Base-by-base conservation (phyloP, 2,329 filamentous ascomycete genomes). In the Alternaria gaisen region DNA sequence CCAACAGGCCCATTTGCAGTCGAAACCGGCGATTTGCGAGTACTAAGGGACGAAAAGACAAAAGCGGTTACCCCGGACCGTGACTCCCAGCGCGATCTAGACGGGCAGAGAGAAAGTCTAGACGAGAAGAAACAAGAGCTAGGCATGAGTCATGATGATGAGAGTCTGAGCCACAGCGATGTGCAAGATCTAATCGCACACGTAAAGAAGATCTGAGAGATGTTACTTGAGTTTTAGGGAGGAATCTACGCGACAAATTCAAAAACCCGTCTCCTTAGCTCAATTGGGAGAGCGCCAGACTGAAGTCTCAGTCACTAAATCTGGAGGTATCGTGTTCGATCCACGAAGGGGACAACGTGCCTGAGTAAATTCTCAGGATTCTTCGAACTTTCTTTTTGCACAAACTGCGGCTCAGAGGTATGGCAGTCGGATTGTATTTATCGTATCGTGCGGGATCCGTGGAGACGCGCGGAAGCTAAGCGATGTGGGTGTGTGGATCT, bases 251-350 rank as follows among this genome's bases (percentile, higher is more conserved):
- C 14, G 16, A 26, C 0, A 30, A 20, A 3, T 11, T 30, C n/a
- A 48, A 48, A 43, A 24, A 28, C 3, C 10, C 22, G 53, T 55
- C 53, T 55, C 53, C 53, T 55, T 55, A 55, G 53, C 53, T 55
- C 53, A 55, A 55, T 55, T 55, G 53, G 53, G 53, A 55, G 53
- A 55, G 53, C 53, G 53, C 53, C 53, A 55, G 53, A 55, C 53
- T 46, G 53, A 55, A 55, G 53, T 55, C 41, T 55, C 53, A 38
- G 53, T 55, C 53, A 42, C 40, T 42, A 42, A 42, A 28, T 24
- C 40, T 42, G 40, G 40, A 42, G 40, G 40, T 42, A 42, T 42
- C 40, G 40, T 42, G 40, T 42, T 42, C 40, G 40, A 42, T 42
- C 40, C 28, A 42, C n/a, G 34, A 55, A 42, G 12, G 20, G 32